These are phyloP conservation scores for Cyberlindnera suaveolens DNA, from an alignment of 805 yeast genomes.

Conservation along the genomic window DNA sequence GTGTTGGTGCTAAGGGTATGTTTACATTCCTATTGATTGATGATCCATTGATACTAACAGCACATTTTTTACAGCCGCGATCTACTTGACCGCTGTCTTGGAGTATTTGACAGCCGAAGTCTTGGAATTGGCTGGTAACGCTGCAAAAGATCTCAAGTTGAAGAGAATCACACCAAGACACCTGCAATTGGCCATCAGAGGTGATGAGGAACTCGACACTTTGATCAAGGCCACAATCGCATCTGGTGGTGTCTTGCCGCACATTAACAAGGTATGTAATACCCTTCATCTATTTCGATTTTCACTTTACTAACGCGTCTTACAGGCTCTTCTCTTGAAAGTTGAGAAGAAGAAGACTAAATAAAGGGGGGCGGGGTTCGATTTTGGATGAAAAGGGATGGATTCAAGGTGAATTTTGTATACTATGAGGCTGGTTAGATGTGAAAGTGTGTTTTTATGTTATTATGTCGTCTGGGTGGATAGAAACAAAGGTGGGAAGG, in stretches of 20 bases:
- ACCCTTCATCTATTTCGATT: background rate
- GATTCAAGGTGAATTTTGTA: too few relatives aligned
- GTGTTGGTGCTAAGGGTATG: conserved; percentile 70
- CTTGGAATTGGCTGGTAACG: conserved; percentile 95
- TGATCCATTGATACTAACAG: conserved; percentile 7
- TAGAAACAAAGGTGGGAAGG: too few relatives aligned
- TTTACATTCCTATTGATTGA: background rate
- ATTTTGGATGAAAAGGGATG: too few relatives aligned
- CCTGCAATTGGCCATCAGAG: conserved; percentile 93
- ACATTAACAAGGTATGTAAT: conserved; percentile 24
- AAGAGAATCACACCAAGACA: conserved; percentile 98
- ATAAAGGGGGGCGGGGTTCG: background rate
- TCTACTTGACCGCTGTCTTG: conserved; percentile 89
- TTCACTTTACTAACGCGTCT: conserved; percentile 8
- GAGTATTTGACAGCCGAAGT: conserved; percentile 97
- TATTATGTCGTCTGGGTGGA: too few relatives aligned
- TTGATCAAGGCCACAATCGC: conserved; percentile 94
- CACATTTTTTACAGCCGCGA: conserved; percentile 51
- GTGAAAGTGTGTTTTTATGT: too few relatives aligned
- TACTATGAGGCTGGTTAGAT: too few relatives aligned
- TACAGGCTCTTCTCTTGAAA: conserved; percentile 21
- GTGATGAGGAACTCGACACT: conserved; percentile 95
- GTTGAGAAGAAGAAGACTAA: conserved; percentile 21
- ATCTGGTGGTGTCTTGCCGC: conserved; percentile 95
- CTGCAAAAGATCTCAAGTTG: conserved; percentile 91